phyloP scores from a whole-genome alignment of 176 grass and related monocot genomes.

The Bromus sterilis region DNA sequence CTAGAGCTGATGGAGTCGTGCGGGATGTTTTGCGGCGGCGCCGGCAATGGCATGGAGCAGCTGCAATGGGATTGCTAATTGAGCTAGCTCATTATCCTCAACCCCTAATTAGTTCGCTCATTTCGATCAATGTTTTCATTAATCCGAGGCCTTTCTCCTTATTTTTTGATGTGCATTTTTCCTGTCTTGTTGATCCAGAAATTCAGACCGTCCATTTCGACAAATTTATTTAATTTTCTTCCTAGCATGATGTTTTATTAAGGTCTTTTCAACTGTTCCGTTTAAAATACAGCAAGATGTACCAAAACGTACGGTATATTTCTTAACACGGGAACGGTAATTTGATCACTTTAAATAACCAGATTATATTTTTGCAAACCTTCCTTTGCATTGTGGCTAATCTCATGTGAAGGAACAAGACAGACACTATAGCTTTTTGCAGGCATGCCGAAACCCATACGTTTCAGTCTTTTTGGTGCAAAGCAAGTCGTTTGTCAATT shows the following conservation, averaged over 20 bases:
- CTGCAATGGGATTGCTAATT: slow-evolving; percentile 88
- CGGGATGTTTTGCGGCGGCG: slow-evolving; percentile 39
- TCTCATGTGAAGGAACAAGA: slow-evolving; percentile 13
- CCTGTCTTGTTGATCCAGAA: slow-evolving; percentile 11
- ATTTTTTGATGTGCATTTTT: slow-evolving; percentile 32
- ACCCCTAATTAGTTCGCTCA: slow-evolving; percentile 23
- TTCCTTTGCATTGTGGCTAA: slow-evolving; percentile 31
- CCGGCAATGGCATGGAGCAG: slow-evolving; percentile 59
- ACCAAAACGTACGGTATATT: not conserved
- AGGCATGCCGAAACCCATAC: slow-evolving; percentile 6
- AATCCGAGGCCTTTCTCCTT: slow-evolving; percentile 24
- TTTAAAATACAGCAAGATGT: not conserved
- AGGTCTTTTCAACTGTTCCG: not conserved
- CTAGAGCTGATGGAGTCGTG: slow-evolving; percentile 86
- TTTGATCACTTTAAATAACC: not conserved
- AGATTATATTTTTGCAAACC: slow-evolving; percentile 18
- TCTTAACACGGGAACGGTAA: not conserved
- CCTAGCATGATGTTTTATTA: not conserved
- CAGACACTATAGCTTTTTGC: slow-evolving; percentile 21
- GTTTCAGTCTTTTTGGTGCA: slow-evolving; percentile 32
- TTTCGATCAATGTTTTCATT: slow-evolving; percentile 38
- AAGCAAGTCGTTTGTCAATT: slow-evolving; percentile 35
- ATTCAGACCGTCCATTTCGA: slow-evolving; percentile 8
- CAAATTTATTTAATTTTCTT: slow-evolving; percentile 11
- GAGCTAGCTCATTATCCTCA: slow-evolving; percentile 43